These are phyloP conservation scores for Colletotrichum agaves DNA, from an alignment of 2,329 filamentous ascomycete genomes.

Conservation along the genomic window DNA sequence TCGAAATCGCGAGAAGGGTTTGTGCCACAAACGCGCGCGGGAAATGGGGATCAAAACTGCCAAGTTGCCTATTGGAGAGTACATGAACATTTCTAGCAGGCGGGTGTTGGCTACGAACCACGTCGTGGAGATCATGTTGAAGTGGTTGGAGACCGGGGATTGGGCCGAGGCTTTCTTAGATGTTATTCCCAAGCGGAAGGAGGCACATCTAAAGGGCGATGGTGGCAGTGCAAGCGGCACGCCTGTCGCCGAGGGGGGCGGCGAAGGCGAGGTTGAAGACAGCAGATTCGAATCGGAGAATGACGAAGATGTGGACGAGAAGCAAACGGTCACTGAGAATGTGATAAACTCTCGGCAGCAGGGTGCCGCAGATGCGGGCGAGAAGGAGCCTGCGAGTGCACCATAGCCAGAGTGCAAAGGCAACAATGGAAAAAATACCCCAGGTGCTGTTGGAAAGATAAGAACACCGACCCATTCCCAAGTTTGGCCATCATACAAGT, in stretches of 20 bases:
- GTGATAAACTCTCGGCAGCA: background rate
- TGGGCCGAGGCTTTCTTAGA: conserved; percentile 91
- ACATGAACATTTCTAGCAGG: conserved; percentile 88
- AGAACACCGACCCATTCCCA: conserved; percentile 27
- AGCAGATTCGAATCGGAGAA: conserved; percentile 42
- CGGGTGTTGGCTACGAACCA: conserved; percentile 94
- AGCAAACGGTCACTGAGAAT: conserved; percentile 37
- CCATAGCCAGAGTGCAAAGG: conserved; percentile 26
- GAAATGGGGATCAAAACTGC: conserved; percentile 85
- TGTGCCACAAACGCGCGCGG: conserved; percentile 86
- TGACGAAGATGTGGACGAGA: conserved; percentile 45
- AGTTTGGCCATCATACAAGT: conserved; percentile 33
- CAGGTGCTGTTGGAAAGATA: conserved; percentile 13
- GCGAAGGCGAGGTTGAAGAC: conserved; percentile 41
- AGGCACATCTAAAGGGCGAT: conserved; percentile 69
- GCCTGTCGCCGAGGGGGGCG: conserved; percentile 39
- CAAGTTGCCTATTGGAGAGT: conserved; percentile 93
- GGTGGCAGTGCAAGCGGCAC: conserved; percentile 39
- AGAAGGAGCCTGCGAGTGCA: background rate
- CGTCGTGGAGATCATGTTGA: conserved; percentile 95
- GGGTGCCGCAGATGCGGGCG: conserved; percentile 2
- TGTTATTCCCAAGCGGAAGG: conserved; percentile 92
- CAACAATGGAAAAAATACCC: conserved; percentile 30
- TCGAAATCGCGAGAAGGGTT: conserved; percentile 93
- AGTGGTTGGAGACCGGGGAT: conserved; percentile 89